Conservation (phyloP, 23 red algal species). For the Gracilaria domingensis region DNA sequence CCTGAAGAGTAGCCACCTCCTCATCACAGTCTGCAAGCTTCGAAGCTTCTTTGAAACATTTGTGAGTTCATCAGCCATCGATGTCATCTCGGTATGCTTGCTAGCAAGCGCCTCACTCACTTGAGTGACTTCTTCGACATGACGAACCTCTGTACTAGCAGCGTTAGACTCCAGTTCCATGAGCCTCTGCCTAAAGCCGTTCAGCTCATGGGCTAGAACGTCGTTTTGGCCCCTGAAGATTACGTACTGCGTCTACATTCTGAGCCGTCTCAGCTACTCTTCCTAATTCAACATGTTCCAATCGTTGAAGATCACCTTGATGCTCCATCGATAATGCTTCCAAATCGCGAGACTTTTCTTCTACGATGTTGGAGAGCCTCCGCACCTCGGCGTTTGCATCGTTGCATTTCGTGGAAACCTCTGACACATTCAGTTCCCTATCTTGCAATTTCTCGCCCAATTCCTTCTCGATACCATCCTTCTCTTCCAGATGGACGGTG, state of each 20-base stretch:
- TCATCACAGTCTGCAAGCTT: slow-evolving; percentile 16
- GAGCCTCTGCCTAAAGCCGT: neutral
- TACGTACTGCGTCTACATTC: too few relatives aligned
- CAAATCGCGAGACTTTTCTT: neutral
- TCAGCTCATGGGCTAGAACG: neutral
- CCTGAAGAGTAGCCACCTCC: neutral
- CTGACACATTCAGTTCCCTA: neutral
- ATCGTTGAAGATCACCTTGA: neutral
- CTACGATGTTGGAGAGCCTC: too few relatives aligned
- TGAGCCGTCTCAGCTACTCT: neutral
- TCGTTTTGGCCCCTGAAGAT: neutral
- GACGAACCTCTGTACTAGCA: neutral
- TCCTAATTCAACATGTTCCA: neutral
- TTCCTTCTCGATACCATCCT: neutral
- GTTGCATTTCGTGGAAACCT: neutral
- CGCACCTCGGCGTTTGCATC: too few relatives aligned
- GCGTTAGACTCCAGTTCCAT: too few relatives aligned
- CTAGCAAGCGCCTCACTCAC: neutral
- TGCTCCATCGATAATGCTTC: neutral
- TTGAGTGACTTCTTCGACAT: neutral
- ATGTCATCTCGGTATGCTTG: neutral
- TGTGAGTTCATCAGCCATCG: neutral
- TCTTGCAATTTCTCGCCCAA: neutral
- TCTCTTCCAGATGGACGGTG: neutral
- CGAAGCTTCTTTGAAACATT: neutral